Evolutionary conservation across 2,329 filamentous ascomycete species (phyloP).

Genomic region (Claviceps humidiphila): DNA sequence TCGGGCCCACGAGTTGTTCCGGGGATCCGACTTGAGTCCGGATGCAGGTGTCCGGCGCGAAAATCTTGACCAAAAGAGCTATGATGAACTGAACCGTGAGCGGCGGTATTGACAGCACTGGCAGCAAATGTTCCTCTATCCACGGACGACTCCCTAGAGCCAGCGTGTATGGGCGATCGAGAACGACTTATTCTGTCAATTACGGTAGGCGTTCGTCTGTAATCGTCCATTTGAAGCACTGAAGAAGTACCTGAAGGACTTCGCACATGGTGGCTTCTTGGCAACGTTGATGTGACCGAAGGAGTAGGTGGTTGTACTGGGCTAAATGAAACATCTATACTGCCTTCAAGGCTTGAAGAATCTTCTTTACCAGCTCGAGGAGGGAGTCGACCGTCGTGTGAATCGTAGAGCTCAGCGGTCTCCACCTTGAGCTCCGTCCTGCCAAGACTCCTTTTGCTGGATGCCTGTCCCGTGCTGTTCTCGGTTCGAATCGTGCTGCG

Average conservation of each 20-base stretch:
- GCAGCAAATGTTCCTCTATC: conserved; percentile 44
- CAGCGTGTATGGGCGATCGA: conserved; percentile 26
- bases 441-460: conserved; percentile 28
- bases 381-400: conserved; percentile 21
- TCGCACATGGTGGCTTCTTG: conserved; percentile 20
- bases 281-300: conserved; percentile 18
- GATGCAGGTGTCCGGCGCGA: conserved; percentile 29
- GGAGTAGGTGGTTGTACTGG: conserved; percentile 24
- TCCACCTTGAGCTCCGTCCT: conserved; percentile 27
- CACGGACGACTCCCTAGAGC: conserved; percentile 45
- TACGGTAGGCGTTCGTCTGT: conserved; percentile 33
- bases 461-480: conserved; percentile 26
- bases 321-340: conserved; percentile 29
- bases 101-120: conserved; percentile 43
- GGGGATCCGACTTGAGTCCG: conserved; percentile 37
- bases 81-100: conserved; percentile 44
- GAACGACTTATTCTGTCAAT: conserved; percentile 42
- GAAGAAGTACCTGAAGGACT: conserved; percentile 22
- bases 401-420: conserved; percentile 25
- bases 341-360: conserved; percentile 30
- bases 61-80: conserved; percentile 39
- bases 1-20: conserved; percentile 41
- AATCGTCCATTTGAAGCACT: conserved; percentile 24
- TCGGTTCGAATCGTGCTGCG: conserved; percentile 30
- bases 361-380: conserved; percentile 28